These are phyloP conservation scores for Lecanicillium sp. DNA, from an alignment of 2,329 filamentous ascomycete genomes.

Conservation along the genomic window DNA sequence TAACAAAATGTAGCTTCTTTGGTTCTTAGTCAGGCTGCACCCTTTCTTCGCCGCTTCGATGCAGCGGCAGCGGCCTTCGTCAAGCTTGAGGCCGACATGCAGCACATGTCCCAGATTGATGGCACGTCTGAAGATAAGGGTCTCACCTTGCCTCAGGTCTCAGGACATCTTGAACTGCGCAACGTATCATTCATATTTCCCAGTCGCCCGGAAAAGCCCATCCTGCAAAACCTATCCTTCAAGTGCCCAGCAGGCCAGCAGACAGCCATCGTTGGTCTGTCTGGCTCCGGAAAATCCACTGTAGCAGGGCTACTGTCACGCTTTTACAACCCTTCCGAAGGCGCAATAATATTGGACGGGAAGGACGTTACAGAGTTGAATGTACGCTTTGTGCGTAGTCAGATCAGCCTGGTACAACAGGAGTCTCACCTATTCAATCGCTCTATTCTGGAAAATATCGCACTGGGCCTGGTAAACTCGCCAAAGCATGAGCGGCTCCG, in stretches of 20 bases:
- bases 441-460: conserved; percentile 38
- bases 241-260: conserved; percentile 31
- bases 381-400: conserved; percentile 25
- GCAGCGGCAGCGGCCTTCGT: conserved; percentile 47
- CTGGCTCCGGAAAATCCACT: conserved; percentile 44
- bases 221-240: conserved; percentile 30
- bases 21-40: conserved; percentile 52
- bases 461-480: conserved; percentile 34
- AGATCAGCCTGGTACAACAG: conserved; percentile 29
- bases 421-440: conserved; percentile 28
- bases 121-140: conserved; percentile 25
- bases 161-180: conserved; percentile 24
- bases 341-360: conserved; percentile 31
- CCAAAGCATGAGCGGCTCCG: too few relatives aligned
- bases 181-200: conserved; percentile 31
- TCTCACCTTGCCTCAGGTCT: too few relatives aligned
- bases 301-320: conserved; percentile 34
- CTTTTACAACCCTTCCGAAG: conserved; percentile 39
- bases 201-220: conserved; percentile 27
- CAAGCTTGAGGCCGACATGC: conserved; percentile 47
- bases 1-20: conserved; percentile 37
- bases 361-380: conserved; percentile 31
- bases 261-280: conserved; percentile 46
- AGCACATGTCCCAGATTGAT: conserved; percentile 37
- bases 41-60: conserved; percentile 50